These are phyloP conservation scores for Cladorrhinum sp. DNA, from an alignment of 2,329 filamentous ascomycete genomes.

Conservation along the genomic window DNA sequence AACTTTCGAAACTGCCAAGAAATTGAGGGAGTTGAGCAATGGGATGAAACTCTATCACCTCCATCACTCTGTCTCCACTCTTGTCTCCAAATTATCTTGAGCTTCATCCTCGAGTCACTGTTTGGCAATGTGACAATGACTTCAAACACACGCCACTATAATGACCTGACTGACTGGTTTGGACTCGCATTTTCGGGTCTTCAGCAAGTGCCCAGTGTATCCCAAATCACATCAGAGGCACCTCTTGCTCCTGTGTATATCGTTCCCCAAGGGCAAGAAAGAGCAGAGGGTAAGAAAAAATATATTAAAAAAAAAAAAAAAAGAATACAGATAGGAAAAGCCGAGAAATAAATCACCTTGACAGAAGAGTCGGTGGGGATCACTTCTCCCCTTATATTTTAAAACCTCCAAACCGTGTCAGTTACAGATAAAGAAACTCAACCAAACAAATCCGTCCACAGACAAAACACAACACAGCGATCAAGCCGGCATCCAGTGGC, in stretches of 20 bases:
- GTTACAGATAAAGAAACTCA: conserved; percentile 12
- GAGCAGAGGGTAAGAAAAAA: too few relatives aligned
- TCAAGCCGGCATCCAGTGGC: conserved; percentile 17
- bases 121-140: background rate
- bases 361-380: background rate
- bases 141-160: background rate
- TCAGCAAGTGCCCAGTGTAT: too few relatives aligned
- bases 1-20: conserved; percentile 7
- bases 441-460: background rate
- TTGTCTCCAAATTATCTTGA: background rate
- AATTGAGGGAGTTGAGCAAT: background rate
- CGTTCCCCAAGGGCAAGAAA: too few relatives aligned
- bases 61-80: background rate
- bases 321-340: background rate
- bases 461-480: conserved; percentile 9
- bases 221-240: too few relatives aligned
- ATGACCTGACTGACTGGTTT: background rate
- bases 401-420: background rate
- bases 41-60: background rate
- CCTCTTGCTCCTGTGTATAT: too few relatives aligned
- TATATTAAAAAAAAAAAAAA: background rate
- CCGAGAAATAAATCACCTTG: background rate
- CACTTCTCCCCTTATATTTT: background rate
- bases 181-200: too few relatives aligned
- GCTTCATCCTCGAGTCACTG: background rate